Conservation (phyloP, 2,329 filamentous ascomycete species). For the Ceratocystis destructans region DNA sequence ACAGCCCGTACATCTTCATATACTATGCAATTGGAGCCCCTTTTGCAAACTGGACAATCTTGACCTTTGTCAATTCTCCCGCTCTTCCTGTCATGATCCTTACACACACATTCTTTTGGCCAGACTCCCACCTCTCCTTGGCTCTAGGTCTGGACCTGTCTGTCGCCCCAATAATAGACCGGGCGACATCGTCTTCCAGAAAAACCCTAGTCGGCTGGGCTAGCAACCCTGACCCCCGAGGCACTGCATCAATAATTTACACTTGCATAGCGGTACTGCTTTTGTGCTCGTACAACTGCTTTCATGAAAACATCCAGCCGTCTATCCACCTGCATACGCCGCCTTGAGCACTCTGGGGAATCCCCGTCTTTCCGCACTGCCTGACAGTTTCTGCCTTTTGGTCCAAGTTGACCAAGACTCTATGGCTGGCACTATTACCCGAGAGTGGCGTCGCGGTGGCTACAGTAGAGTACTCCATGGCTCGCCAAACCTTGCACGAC, state of each 20-base stretch:
- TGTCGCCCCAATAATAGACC: background rate
- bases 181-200: background rate
- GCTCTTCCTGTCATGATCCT: background rate
- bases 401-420: background rate
- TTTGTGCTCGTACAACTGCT: slow-evolving; percentile 14
- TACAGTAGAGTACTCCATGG: background rate
- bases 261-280: slow-evolving; percentile 11
- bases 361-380: background rate
- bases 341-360: background rate
- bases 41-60: background rate
- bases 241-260: slow-evolving; percentile 10
- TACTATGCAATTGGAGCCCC: background rate
- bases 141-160: background rate
- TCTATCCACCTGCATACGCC: background rate
- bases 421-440: slow-evolving; percentile 1
- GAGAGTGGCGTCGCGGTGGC: slow-evolving; percentile 5
- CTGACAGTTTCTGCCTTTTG: background rate
- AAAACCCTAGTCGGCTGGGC: slow-evolving; percentile 2
- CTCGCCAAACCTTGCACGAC: background rate
- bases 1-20: background rate
- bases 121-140: background rate
- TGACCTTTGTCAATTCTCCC: too few species aligned
- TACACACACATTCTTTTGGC: background rate
- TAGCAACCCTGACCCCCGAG: background rate
- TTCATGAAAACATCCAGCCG: background rate